Evolutionary conservation across 2,329 filamentous ascomycete genomes (phyloP).

Genomic region (Penicillium sp.): DNA sequence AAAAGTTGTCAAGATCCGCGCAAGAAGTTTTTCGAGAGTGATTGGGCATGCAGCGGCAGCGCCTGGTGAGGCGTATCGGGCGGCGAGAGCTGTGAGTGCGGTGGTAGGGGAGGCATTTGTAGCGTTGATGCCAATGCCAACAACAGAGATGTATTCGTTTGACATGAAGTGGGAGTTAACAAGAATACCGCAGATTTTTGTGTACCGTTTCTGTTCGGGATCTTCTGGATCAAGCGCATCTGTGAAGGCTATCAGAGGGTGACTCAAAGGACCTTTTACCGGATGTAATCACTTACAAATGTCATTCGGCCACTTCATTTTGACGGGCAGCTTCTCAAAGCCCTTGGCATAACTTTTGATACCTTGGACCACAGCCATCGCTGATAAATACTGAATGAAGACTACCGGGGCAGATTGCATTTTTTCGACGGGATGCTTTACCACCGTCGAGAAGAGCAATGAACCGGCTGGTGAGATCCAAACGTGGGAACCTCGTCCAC

Average conservation of each 20-base stretch:
- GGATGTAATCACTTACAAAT: constrained; percentile 64
- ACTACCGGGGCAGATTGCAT: constrained; percentile 77
- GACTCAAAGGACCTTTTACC: neutral
- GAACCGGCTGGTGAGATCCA: constrained; percentile 90
- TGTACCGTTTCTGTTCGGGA: constrained; percentile 60
- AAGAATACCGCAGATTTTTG: constrained; percentile 92
- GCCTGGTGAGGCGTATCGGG: constrained; percentile 44
- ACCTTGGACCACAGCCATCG: constrained; percentile 82
- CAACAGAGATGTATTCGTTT: constrained; percentile 79
- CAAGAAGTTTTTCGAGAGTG: constrained; percentile 78
- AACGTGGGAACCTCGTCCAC: constrained; percentile 88
- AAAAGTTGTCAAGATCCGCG: constrained; percentile 75
- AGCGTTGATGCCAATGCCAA: constrained; percentile 86
- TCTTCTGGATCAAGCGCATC: constrained; percentile 69
- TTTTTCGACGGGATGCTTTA: constrained; percentile 79
- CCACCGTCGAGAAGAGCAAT: constrained; percentile 84
- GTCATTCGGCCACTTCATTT: constrained; percentile 97
- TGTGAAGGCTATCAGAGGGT: constrained; percentile 29
- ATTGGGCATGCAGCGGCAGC: constrained; percentile 66
- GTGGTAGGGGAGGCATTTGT: constrained; percentile 85
- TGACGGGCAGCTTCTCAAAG: constrained; percentile 76
- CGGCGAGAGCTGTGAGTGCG: constrained; percentile 75
- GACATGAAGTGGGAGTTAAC: constrained; percentile 83
- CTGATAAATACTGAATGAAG: constrained; percentile 91
- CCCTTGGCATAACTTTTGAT: constrained; percentile 78